These are phyloP conservation scores for Petunia hybrid DNA, from an alignment of 305 asterid species.

Conservation along the genomic window DNA sequence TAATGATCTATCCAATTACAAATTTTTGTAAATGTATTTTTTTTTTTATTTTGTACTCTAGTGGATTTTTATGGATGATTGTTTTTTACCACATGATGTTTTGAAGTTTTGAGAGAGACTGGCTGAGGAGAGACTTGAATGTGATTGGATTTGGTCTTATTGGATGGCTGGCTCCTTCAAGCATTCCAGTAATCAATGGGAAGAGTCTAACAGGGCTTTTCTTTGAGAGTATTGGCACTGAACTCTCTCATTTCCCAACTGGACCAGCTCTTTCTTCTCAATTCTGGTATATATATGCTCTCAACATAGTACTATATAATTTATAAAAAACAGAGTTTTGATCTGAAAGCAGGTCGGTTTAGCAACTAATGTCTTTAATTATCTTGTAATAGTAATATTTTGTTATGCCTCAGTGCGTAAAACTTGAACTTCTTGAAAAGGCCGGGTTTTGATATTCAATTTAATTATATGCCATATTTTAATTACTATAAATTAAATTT, in stretches of 20 bases:
- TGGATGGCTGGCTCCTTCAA: conserved; percentile 95
- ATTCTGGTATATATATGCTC: conserved; percentile 60
- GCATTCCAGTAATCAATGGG: conserved; percentile 81
- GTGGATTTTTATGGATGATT: not conserved
- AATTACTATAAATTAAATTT: not conserved
- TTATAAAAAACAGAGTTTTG: no score
- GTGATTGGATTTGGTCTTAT: conserved; percentile 94
- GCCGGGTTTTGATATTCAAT: no score
- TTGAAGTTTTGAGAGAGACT: conserved; percentile 75
- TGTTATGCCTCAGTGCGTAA: no score
- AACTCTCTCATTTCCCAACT: conserved; percentile 88
- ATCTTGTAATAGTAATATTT: no score
- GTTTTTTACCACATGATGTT: not conserved
- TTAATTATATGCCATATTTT: not conserved
- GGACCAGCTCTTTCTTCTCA: conserved; percentile 78
- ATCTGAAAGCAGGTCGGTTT: no score
- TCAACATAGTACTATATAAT: not conserved
- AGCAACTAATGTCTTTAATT: no score
- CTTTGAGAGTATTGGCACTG: conserved; percentile 88
- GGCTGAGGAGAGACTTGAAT: conserved; percentile 85
- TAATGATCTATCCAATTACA: not conserved
- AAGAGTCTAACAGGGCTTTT: conserved; percentile 85
- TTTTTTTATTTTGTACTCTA: no score
- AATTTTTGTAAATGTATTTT: no score
- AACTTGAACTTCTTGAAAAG: no score